Evolutionary conservation across 441 rosid species (phyloP), one percentile per base, ranked within the genome.

Genomic region (Monsonia emarginata): DNA sequence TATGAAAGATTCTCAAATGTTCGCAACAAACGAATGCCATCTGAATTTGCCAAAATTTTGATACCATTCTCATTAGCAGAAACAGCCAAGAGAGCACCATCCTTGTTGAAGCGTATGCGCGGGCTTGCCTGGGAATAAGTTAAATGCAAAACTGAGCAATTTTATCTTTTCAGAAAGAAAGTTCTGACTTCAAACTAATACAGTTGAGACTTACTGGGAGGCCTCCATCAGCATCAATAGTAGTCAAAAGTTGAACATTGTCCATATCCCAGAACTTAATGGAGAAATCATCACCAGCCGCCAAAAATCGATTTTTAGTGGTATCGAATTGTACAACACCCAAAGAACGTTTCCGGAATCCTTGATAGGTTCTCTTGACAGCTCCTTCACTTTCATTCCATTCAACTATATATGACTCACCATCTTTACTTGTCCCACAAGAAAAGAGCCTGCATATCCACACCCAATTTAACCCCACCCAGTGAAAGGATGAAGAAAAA

Each of bases 301-400:
- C 92, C 81, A 88, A 79, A 65, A 83, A 84, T 67, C 85, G 76
- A 65, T 82, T 88, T 79, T 84, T 86, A 32, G 90, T 86, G 14
- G 88, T 85, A 69, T 88, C 91, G 65, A 88, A 88, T 73, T 88
- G 89, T 69, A 88, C 88, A 71, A 85, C 69, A 50, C 84, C 88
- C 0, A 28, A 76, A 50, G 91, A 74, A 56, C 82, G 77, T 80
- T 88, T 88, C 50, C 84, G 86, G 66, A 88, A 87, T 61, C 95
- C 95, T 65, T 24, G 69, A 78, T 85, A 88, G 1, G 70, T 59
- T 5, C 84, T 81, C 76, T 80, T 88, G 28, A 88, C 84, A 65
- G 85, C 78, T 69, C 91, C 90, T 82, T 86, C 90, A 72, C 90
- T 88, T 79, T 88, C 92, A 81, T 88, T 86, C 96, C 96, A 88